phyloP scores from a whole-genome alignment of 176 grass and related monocot genomes.

The Triticum urartu region DNA sequence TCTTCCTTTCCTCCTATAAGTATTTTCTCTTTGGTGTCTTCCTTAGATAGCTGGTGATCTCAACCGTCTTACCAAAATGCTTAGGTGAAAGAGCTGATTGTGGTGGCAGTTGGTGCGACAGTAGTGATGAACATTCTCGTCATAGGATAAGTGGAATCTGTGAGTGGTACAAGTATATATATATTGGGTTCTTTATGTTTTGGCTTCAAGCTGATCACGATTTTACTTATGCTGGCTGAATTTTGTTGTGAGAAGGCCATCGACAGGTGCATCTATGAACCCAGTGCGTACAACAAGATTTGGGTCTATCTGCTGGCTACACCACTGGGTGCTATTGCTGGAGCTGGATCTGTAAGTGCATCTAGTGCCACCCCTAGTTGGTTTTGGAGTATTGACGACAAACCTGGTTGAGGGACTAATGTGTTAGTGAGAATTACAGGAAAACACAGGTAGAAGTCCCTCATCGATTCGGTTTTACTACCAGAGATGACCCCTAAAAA shows the following conservation, averaged over 20 bases:
- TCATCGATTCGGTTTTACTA: no score
- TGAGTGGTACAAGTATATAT: background rate
- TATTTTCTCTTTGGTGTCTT: background rate
- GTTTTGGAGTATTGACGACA: no score
- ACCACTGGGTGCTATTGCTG: conserved; percentile 28
- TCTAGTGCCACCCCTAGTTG: no score
- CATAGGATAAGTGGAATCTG: conserved; percentile 31
- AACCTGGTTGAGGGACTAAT: no score
- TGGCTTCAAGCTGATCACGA: background rate
- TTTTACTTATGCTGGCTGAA: background rate
- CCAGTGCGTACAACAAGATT: conserved; percentile 30
- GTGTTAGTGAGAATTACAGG: no score
- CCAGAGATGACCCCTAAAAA: no score
- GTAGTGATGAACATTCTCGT: conserved; percentile 57
- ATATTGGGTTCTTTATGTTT: background rate
- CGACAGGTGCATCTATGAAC: conserved; percentile 52
- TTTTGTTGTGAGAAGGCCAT: conserved; percentile 27
- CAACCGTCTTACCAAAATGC: background rate
- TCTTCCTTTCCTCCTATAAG: background rate
- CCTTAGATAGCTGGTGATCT: background rate
- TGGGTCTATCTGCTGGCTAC: conserved; percentile 47
- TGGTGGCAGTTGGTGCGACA: conserved; percentile 44
- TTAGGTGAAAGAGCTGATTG: conserved; percentile 54
- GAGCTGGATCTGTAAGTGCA: conserved; percentile 28
- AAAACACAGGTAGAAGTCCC: no score